Percentiles rank a stretch among this genome's conserved stretches.
Evolutionary conservation across 2,329 filamentous ascomycete genomes (phyloP).

Genomic region (Penicillium palitans): DNA sequence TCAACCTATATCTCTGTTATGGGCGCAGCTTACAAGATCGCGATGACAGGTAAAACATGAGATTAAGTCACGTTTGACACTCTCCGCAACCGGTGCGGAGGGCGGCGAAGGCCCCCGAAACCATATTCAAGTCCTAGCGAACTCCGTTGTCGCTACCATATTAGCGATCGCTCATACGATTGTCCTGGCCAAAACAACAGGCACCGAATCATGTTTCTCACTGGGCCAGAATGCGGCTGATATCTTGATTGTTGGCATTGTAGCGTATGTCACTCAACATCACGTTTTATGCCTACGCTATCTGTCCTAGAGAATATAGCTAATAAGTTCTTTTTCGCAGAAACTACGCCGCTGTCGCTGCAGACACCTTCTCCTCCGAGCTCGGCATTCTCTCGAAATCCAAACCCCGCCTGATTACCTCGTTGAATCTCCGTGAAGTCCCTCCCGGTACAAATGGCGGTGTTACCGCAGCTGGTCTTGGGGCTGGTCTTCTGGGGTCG

Average conservation of each 20-base stretch:
- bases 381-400: conserved; percentile 82
- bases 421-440: conserved; percentile 70
- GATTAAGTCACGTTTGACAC: conserved; percentile 77
- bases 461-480: conserved; percentile 72
- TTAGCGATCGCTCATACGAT: conserved; percentile 56
- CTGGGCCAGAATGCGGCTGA: conserved; percentile 35
- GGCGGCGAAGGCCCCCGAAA: conserved; percentile 82
- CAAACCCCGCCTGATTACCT: conserved; percentile 82
- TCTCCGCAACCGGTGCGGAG: conserved; percentile 67
- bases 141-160: conserved; percentile 76
- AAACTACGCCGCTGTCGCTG: conserved; percentile 88
- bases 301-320: neutral
- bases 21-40: neutral
- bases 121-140: conserved; percentile 86
- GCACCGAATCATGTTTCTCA: conserved; percentile 41
- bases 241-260: conserved; percentile 42
- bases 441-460: conserved; percentile 93
- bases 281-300: neutral
- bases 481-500: conserved; percentile 72
- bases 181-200: conserved; percentile 34
- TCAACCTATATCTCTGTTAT: neutral
- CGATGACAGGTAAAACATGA: conserved; percentile 74
- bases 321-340: conserved; percentile 20
- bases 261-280: conserved; percentile 35
- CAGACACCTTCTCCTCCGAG: conserved; percentile 94